These are phyloP conservation scores for Monosporascus sp. DNA, from an alignment of 2,329 filamentous ascomycete genomes.

Conservation along the genomic window DNA sequence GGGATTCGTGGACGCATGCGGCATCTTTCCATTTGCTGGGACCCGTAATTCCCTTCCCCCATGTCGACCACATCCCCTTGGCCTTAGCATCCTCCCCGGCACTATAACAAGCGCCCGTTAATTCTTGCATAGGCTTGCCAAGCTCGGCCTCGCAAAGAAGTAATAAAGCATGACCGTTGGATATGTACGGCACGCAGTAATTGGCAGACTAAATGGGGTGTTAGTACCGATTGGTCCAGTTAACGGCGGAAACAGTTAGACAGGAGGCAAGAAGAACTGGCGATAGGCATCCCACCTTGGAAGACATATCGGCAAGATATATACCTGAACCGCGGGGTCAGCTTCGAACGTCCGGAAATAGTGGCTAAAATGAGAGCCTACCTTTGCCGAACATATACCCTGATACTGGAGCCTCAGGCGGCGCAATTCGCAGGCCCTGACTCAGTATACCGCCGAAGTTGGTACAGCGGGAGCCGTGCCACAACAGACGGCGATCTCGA, in stretches of 20 bases:
- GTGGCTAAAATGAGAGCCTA: conserved; percentile 21
- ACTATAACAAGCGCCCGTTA: conserved; percentile 51
- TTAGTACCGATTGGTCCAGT: conserved; percentile 5
- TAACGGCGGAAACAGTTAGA: not conserved
- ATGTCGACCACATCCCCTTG: conserved; percentile 60
- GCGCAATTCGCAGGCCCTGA: conserved; percentile 85
- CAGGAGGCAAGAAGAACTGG: not conserved
- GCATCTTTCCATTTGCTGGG: conserved; percentile 75
- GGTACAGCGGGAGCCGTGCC: conserved; percentile 79
- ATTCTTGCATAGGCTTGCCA: conserved; percentile 66
- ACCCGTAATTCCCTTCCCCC: conserved; percentile 60
- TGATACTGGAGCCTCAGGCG: conserved; percentile 70
- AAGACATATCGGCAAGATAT: conserved; percentile 80
- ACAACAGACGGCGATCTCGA: conserved; percentile 68
- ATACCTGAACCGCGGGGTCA: conserved; percentile 64
- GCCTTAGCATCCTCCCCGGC: conserved; percentile 60
- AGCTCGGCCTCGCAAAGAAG: conserved; percentile 83
- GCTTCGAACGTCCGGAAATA: too few relatives aligned
- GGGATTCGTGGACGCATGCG: conserved; percentile 53
- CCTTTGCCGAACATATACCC: conserved; percentile 92
- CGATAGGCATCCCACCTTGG: conserved; percentile 42
- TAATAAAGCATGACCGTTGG: conserved; percentile 66
- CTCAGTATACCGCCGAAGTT: conserved; percentile 86
- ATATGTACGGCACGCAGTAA: conserved; percentile 62
- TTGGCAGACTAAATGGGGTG: conserved; percentile 50